Percentiles rank a stretch among this genome's conserved stretches.
Conservation (phyloP, 305 asterid genomes). For the Fraxinus sp. region DNA sequence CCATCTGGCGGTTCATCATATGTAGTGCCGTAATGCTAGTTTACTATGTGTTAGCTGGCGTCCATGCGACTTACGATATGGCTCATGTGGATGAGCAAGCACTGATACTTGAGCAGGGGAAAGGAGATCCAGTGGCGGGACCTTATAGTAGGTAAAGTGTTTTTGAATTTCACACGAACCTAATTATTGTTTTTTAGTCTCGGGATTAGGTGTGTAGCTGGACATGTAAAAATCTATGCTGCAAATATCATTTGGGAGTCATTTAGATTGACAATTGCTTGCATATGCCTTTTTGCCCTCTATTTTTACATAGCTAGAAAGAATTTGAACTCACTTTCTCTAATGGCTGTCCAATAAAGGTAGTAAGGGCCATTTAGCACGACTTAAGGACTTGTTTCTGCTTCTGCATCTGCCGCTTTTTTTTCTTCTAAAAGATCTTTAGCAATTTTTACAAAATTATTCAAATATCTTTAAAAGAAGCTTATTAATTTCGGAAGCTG, state of each 20-base stretch:
- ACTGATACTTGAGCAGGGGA: conserved; percentile 36
- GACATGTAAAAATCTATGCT: background rate
- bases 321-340: background rate
- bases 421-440: background rate
- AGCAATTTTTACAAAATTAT: too few species aligned
- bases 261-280: background rate
- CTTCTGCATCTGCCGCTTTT: too few species aligned
- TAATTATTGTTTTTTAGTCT: background rate
- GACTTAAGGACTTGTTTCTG: background rate
- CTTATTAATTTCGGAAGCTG: too few species aligned
- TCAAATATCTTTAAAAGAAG: too few species aligned
- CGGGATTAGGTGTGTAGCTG: background rate
- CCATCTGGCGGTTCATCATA: conserved; percentile 69
- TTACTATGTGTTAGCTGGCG: conserved; percentile 80
- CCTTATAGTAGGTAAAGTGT: conserved; percentile 25
- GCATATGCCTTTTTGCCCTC: background rate
- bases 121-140: conserved; percentile 11
- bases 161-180: background rate
- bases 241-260: background rate
- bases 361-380: background rate
- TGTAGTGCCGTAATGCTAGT: conserved; percentile 74
- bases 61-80: conserved; percentile 86
- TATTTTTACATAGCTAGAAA: background rate
- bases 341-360: background rate
- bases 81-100: conserved; percentile 44